Conservation (phyloP, 352 stramenopile species). For the Globisporangium alternatum region DNA sequence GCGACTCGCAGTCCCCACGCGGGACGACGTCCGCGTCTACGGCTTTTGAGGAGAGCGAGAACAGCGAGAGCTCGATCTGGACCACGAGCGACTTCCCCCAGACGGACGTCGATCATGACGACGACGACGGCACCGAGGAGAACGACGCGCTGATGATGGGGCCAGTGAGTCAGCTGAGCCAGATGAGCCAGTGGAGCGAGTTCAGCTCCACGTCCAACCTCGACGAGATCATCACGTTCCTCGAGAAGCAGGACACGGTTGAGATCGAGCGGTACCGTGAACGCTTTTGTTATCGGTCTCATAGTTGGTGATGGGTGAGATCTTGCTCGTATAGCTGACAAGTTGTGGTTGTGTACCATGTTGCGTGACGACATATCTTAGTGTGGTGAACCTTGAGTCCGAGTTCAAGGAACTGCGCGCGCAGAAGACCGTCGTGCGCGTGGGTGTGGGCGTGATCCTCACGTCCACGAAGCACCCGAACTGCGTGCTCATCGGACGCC, state of each 20-base stretch:
- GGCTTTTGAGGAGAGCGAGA: slow-evolving; percentile 45
- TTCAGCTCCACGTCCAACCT: slow-evolving; percentile 81
- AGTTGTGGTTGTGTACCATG: background rate
- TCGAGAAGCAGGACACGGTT: slow-evolving; percentile 73
- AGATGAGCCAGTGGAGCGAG: slow-evolving; percentile 81
- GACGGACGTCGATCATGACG: slow-evolving; percentile 19
- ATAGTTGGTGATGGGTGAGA: background rate
- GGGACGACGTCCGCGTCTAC: slow-evolving; percentile 27
- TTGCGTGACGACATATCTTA: slow-evolving; percentile 10
- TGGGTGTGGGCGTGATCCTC: slow-evolving; percentile 76
- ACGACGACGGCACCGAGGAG: slow-evolving; percentile 24
- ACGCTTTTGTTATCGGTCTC: background rate
- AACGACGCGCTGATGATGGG: slow-evolving; percentile 35
- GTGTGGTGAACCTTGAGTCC: slow-evolving; percentile 46
- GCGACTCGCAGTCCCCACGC: slow-evolving; percentile 40
- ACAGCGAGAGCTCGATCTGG: slow-evolving; percentile 60
- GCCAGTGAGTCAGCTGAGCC: slow-evolving; percentile 65
- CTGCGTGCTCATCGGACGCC: slow-evolving; percentile 70
- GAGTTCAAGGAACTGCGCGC: slow-evolving; percentile 66
- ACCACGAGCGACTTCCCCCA: slow-evolving; percentile 47
- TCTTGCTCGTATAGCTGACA: background rate
- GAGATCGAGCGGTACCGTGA: slow-evolving; percentile 49
- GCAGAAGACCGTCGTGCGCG: slow-evolving; percentile 58
- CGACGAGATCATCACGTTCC: slow-evolving; percentile 83
- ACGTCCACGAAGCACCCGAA: slow-evolving; percentile 56